phyloP scores from a whole-genome alignment of 441 rosid species.

The Eutrema salsugineum region DNA sequence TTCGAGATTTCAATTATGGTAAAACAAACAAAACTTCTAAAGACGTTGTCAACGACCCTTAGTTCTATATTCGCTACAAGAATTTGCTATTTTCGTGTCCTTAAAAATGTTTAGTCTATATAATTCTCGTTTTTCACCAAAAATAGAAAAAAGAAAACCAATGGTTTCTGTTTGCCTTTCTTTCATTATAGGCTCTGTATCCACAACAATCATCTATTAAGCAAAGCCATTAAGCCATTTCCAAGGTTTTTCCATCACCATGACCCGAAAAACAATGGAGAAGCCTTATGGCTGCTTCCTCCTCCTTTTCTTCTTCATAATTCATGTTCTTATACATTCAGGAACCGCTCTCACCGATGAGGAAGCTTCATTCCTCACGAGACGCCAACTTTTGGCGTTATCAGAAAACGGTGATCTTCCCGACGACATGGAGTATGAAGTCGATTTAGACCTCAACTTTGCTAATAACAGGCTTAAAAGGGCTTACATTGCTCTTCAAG shows the following conservation, averaged over 20 bases:
- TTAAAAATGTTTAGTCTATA: conserved; percentile 1
- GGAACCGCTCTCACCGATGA: conserved; percentile 45
- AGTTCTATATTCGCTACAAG: conserved; percentile 14
- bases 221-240: conserved; percentile 31
- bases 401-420: conserved; percentile 40
- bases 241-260: conserved; percentile 40
- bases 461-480: conserved; percentile 49
- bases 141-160: conserved; percentile 15
- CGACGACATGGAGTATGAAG: conserved; percentile 26
- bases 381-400: conserved; percentile 58
- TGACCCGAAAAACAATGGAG: conserved; percentile 36
- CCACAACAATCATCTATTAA: conserved; percentile 23
- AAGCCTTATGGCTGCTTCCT: conserved; percentile 55
- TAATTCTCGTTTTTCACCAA: background rate
- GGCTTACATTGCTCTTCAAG: conserved; percentile 79
- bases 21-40: conserved; percentile 9
- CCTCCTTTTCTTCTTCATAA: conserved; percentile 34
- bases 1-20: background rate
- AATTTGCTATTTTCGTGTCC: conserved; percentile 23
- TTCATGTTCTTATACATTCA: conserved; percentile 15
- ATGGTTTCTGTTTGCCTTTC: conserved; percentile 25
- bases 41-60: conserved; percentile 13
- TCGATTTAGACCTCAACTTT: conserved; percentile 36
- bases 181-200: conserved; percentile 20
- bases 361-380: conserved; percentile 50